Evolutionary conservation across 1,284 basidiomycete species (phyloP).

Genomic region (Golubevia pallescens): DNA sequence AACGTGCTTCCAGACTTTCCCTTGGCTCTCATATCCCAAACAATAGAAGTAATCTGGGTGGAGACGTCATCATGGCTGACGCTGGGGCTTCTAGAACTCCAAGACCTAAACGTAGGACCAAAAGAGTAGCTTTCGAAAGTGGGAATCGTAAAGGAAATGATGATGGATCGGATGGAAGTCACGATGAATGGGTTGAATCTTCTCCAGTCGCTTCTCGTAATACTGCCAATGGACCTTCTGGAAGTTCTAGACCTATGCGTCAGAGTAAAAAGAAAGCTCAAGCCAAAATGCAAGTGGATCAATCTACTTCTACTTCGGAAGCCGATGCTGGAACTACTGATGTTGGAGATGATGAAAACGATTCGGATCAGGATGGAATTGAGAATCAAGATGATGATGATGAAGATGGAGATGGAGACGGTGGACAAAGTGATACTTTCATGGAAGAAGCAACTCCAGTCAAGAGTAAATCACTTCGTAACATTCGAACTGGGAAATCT

Average conservation of each 20-base stretch:
- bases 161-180: slow-evolving; percentile 2
- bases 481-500: background rate
- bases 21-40: slow-evolving; percentile 11
- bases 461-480: background rate
- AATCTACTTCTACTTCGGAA: background rate
- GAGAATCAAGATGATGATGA: background rate
- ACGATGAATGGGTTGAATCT: slow-evolving; percentile 3
- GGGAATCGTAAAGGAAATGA: slow-evolving; percentile 8
- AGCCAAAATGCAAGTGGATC: background rate
- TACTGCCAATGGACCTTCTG: background rate
- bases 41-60: slow-evolving; percentile 9
- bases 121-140: background rate
- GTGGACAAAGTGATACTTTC: background rate
- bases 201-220: background rate
- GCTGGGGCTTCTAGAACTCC: slow-evolving; percentile 9
- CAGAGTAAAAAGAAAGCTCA: background rate
- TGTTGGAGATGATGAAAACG: slow-evolving; percentile 6
- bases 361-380: slow-evolving; percentile 3
- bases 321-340: background rate
- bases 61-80: slow-evolving; percentile 11
- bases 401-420: background rate
- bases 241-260: background rate
- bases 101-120: slow-evolving; percentile 15
- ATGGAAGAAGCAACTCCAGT: background rate
- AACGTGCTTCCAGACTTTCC: slow-evolving; percentile 10